Conservation (phyloP, 495 filamentous ascomycete species). For the Parathielavia hyrcaniae region DNA sequence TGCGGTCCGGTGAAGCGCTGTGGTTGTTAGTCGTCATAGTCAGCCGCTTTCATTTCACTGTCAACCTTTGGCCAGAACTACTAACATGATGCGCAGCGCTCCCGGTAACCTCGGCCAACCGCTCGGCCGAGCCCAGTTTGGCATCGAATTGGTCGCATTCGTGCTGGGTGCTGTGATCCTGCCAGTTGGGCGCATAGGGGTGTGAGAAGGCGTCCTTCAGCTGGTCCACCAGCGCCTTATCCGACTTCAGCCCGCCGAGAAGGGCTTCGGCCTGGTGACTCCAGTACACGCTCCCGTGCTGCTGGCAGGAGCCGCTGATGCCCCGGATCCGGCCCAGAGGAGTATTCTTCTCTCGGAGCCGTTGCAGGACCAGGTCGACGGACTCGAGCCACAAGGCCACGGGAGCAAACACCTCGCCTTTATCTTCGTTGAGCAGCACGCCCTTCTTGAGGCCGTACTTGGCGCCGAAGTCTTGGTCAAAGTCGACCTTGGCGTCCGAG, state of each 20-base stretch:
- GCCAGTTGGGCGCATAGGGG: slow-evolving; percentile 91
- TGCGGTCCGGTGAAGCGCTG: slow-evolving; percentile 98
- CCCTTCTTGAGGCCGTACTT: slow-evolving; percentile 86
- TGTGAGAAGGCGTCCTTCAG: slow-evolving; percentile 70
- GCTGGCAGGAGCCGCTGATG: slow-evolving; percentile 87
- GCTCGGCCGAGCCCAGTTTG: slow-evolving; percentile 55
- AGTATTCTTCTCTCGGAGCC: slow-evolving; percentile 64
- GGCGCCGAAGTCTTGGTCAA: slow-evolving; percentile 61
- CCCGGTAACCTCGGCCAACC: slow-evolving; percentile 71
- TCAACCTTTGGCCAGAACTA: slow-evolving; percentile 1
- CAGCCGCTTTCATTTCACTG: slow-evolving; percentile 13
- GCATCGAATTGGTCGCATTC: slow-evolving; percentile 87
- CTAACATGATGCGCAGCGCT: slow-evolving; percentile 91
- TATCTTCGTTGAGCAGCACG: slow-evolving; percentile 69
- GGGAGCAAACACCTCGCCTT: slow-evolving; percentile 85
- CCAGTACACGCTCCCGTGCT: slow-evolving; percentile 96
- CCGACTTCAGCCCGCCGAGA: slow-evolving; percentile 54
- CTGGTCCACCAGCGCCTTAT: slow-evolving; percentile 60
- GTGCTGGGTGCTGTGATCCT: slow-evolving; percentile 86
- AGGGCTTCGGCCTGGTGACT: slow-evolving; percentile 59
- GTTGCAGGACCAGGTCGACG: slow-evolving; percentile 71
- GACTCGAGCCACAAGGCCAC: slow-evolving; percentile 93
- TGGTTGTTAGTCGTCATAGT: slow-evolving; percentile 9
- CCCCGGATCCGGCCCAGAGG: slow-evolving; percentile 74
- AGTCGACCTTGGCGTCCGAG: slow-evolving; percentile 70